These are phyloP conservation scores for Rhododendron ferrugineum DNA, from an alignment of 148 eudicot genomes.

Conservation along the genomic window DNA sequence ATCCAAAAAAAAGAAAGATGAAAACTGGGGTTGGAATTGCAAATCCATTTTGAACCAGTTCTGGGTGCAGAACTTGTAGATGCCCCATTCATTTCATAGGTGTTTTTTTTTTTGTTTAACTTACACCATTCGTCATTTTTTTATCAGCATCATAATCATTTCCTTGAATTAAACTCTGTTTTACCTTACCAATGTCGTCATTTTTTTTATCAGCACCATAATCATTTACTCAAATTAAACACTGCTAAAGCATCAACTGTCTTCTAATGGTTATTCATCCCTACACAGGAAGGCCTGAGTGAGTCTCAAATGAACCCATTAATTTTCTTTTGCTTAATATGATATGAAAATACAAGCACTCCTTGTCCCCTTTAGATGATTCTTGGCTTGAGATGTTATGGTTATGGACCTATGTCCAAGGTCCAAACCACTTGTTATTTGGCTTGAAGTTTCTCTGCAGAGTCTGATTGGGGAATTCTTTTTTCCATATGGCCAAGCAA, in stretches of 20 bases:
- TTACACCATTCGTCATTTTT: not conserved
- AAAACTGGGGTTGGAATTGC: not conserved
- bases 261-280: not conserved
- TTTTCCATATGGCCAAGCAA: not conserved
- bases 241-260: not conserved
- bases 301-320: not conserved
- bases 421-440: not conserved
- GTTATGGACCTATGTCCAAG: not conserved
- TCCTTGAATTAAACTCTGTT: not conserved
- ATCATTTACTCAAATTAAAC: not conserved
- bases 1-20: not conserved
- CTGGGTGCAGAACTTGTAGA: not conserved
- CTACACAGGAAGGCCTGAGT: not conserved
- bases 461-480: conserved; percentile 1
- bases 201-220: not conserved
- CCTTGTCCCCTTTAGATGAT: not conserved
- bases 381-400: not conserved
- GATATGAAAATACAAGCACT: not conserved
- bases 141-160: not conserved
- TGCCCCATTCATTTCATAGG: not conserved
- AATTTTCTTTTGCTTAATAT: not conserved
- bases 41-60: not conserved
- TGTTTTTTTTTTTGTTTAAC: not conserved
- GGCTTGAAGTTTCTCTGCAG: conserved; percentile 1
- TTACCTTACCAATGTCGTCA: not conserved